Conservation (phyloP, 1,284 basidiomycete species). For the Naganishia cerealis region DNA sequence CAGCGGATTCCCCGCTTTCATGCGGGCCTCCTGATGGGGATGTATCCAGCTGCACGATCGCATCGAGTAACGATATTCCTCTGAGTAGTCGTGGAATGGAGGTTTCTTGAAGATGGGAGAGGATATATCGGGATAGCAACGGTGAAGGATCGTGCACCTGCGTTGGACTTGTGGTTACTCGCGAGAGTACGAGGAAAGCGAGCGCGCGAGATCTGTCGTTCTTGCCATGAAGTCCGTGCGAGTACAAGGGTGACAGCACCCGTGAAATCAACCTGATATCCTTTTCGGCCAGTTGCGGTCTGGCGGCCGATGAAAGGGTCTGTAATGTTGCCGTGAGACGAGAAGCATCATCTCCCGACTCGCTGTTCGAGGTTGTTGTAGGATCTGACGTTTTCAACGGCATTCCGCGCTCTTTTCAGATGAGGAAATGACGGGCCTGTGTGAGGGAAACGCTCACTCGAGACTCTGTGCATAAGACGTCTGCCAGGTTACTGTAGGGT, state of each 20-base stretch:
- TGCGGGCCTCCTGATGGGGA: not conserved
- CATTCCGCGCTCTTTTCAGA: not conserved
- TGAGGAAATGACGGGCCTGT: not conserved
- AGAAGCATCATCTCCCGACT: not conserved
- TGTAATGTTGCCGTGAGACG: conserved; percentile 12
- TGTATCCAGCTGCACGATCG: conserved; percentile 28
- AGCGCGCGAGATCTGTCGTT: conserved; percentile 18
- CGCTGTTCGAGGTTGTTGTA: not conserved
- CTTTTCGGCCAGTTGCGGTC: not conserved
- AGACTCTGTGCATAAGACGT: too few relatives aligned
- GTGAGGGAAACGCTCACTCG: not conserved
- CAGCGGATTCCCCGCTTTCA: not conserved
- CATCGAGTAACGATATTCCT: conserved; percentile 23
- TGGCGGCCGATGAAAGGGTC: not conserved
- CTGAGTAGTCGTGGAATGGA: conserved; percentile 18
- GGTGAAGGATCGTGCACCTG: not conserved
- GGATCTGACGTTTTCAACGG: not conserved
- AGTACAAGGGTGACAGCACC: conserved; percentile 3
- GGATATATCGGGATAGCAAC: conserved; percentile 21
- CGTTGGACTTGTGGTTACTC: not conserved
- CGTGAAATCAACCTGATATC: not conserved
- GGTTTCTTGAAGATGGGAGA: conserved; percentile 24
- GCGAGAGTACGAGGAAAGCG: conserved; percentile 26
- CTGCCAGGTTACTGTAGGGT: not conserved
- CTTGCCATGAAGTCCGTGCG: too few relatives aligned